Base-by-base conservation (phyloP, 176 grass and related monocot genomes). In the Pontederia paniculata region DNA sequence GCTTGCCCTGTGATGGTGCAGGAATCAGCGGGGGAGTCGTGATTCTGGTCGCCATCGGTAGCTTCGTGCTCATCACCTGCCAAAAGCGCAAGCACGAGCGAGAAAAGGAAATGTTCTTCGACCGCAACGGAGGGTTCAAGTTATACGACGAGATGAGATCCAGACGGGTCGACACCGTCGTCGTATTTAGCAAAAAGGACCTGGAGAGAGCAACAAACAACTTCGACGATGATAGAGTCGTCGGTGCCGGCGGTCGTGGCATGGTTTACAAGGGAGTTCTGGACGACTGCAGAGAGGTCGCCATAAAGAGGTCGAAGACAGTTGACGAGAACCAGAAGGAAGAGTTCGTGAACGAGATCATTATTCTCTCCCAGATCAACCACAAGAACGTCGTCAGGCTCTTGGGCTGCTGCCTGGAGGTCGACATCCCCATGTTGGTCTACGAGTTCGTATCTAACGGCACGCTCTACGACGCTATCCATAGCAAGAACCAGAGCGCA, bases 311-410 rank as follows among this genome's bases (percentile, higher is more conserved):
- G 18, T 12, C 22, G 53, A 55, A 21, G 9, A 2, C 2, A 17
- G 22, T 11, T 7, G 53, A 22, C 17, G 18, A 21, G 53, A 63
- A 3, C 20, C 56, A 11, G n/a, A 42, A 42, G 14, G 31, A 48
- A 10, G 19, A 23, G 12, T 47, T 63, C 18, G 21, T 48, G 42
- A 63, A 63, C 18, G 60, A 63, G 47, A 63, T 63, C 9, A 47
- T 23, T 9, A 21, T 63, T 22, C 42, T 63, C 3, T 63, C 17
- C 4, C 60, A 47, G 44, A 48, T 63, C 10, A 63, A 63, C 19
- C 60, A 63, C 44, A 22, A 47, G 42, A 63, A 63, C 20, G 44
- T 63, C 6, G 60, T 63, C 6, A 23, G 18, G 3, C 18, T 63
- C 18, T 48, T 8, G 8, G 60, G 60, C 17, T 48, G 60, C 18